Conservation (phyloP, 2,329 filamentous ascomycete genomes). For the Trichoderma oligosporum region DNA sequence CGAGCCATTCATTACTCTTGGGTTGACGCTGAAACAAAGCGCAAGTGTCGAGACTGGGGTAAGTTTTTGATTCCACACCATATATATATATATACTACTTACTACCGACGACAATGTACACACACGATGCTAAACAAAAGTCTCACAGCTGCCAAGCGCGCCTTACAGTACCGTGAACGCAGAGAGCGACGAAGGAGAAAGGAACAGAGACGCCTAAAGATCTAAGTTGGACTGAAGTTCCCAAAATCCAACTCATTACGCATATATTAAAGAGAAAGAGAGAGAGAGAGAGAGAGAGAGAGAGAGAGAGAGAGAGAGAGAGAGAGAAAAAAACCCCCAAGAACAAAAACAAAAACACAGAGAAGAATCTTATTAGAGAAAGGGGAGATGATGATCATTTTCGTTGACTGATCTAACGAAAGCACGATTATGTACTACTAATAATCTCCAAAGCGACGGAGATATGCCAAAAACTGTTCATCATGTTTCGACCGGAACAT, state of each 20-base stretch:
- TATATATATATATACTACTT: too few species aligned
- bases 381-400: too few species aligned
- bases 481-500: too few species aligned
- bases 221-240: slow-evolving; percentile 26
- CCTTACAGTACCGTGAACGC: slow-evolving; percentile 36
- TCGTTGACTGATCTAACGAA: too few species aligned
- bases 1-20: slow-evolving; percentile 44
- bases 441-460: background rate
- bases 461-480: background rate
- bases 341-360: too few species aligned
- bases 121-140: too few species aligned
- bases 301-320: background rate
- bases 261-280: background rate
- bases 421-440: slow-evolving; percentile 6
- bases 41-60: slow-evolving; percentile 40
- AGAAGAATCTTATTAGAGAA: too few species aligned
- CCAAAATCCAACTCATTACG: background rate
- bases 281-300: background rate
- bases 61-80: slow-evolving; percentile 30
- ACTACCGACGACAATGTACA: too few species aligned
- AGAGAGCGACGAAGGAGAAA: slow-evolving; percentile 38
- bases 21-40: slow-evolving; percentile 40
- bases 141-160: slow-evolving; percentile 37
- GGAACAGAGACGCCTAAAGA: slow-evolving; percentile 37
- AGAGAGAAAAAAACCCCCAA: background rate